Percentiles rank a stretch among this genome's conserved stretches.
These are phyloP conservation scores for Entophlyctis helioformis DNA, from an alignment of 192 early-diverging fungal genomes.

Conservation along the genomic window DNA sequence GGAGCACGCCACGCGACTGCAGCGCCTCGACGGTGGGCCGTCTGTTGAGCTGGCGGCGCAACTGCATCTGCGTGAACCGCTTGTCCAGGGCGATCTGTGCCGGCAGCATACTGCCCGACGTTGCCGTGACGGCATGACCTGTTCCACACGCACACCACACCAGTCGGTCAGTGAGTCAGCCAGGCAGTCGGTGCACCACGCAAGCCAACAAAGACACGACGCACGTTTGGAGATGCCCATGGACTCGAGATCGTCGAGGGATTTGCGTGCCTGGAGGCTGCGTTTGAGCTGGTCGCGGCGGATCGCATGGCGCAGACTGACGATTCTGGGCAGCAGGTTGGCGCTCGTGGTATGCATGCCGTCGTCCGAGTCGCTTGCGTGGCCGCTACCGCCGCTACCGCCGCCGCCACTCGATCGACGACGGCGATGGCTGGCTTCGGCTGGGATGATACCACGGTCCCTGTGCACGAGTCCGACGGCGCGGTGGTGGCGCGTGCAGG, in stretches of 20 bases:
- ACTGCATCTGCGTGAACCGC: background rate
- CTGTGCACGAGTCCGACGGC: too few species aligned
- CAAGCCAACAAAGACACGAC: background rate
- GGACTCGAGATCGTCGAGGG: constrained; percentile 1
- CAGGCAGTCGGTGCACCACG: background rate
- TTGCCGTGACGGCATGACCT: background rate
- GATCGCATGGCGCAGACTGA: constrained; percentile 1
- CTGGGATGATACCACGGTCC: too few species aligned
- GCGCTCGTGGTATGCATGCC: background rate
- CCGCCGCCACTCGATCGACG: background rate
- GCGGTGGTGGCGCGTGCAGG: too few species aligned
- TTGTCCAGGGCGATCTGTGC: constrained; percentile 4
- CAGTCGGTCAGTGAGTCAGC: background rate
- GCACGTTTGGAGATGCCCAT: constrained; percentile 1
- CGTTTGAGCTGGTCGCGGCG: background rate
- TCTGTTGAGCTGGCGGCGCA: background rate
- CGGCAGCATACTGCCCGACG: background rate
- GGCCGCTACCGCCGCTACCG: background rate
- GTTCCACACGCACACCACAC: background rate
- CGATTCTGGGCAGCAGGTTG: background rate
- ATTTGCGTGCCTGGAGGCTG: background rate
- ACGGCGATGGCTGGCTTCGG: background rate
- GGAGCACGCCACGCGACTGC: too few species aligned
- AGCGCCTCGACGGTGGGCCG: constrained; percentile 4
- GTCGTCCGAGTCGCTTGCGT: background rate